Conservation (phyloP, 768 basidiomycete species). For the Hygrocybe punicea region DNA sequence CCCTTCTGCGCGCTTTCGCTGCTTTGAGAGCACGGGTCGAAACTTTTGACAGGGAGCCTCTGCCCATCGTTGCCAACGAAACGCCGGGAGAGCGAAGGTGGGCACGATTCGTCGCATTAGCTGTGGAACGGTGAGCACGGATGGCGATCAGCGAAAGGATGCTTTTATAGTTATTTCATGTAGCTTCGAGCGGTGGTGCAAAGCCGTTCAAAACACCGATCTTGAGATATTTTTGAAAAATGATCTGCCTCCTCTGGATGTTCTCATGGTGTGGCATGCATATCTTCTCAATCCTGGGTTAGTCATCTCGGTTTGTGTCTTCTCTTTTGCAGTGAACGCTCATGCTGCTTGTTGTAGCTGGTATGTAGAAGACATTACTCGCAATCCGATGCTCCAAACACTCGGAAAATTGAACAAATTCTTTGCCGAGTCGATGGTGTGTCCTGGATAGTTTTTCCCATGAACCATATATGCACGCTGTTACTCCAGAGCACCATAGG, state of each 20-base stretch:
- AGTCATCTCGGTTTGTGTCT: neutral
- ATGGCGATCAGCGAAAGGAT: neutral
- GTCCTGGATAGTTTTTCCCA: neutral
- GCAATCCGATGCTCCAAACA: conserved; percentile 18
- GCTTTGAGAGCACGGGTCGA: conserved; percentile 17
- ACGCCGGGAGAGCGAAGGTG: conserved; percentile 12
- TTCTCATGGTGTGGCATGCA: conserved; percentile 18
- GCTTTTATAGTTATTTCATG: neutral
- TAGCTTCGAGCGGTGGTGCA: conserved; percentile 21
- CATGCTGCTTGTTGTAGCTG: too few relatives aligned
- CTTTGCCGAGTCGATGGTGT: conserved; percentile 16
- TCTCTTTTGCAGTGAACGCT: too few relatives aligned
- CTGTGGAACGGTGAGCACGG: conserved; percentile 22
- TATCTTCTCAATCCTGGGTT: conserved; percentile 14
- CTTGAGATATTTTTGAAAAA: neutral
- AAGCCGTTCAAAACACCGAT: conserved; percentile 2
- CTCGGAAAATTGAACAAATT: conserved; percentile 23
- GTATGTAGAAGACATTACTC: conserved; percentile 26
- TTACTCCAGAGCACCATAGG: neutral
- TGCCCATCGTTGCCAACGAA: neutral
- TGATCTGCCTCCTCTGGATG: conserved; percentile 14
- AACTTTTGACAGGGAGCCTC: neutral
- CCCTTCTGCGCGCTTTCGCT: conserved; percentile 17
- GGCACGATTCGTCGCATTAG: conserved; percentile 21
- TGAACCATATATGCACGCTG: too few relatives aligned